Evolutionary conservation across 2,329 filamentous ascomycete genomes (phyloP).

Genomic region (Fonsecaea pugnacius): DNA sequence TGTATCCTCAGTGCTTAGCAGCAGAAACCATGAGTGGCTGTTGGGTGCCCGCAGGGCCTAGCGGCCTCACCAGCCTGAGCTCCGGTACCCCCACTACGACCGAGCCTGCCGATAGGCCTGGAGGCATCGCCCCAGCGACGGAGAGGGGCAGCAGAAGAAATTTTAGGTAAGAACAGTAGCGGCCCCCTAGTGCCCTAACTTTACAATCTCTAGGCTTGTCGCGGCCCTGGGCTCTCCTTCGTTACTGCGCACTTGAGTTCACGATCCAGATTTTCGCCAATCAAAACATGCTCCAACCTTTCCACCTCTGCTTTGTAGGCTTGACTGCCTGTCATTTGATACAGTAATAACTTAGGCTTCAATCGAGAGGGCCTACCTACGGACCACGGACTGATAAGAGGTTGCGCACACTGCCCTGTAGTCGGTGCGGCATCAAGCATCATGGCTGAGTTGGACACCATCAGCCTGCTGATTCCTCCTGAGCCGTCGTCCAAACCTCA

Average conservation of each 20-base stretch:
- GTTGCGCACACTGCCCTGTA: background rate
- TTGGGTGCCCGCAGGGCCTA: constrained; percentile 6
- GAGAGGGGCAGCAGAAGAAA: background rate
- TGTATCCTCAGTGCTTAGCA: constrained; percentile 4
- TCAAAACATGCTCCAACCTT: background rate
- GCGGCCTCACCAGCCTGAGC: background rate
- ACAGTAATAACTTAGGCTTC: background rate
- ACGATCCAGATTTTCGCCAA: background rate
- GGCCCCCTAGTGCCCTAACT: background rate
- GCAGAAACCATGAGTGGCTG: background rate
- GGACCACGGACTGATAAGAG: background rate
- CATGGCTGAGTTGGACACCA: constrained; percentile 29
- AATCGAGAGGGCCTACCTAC: background rate
- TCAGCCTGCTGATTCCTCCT: constrained; percentile 29
- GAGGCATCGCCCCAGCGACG: background rate
- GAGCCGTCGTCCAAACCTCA: constrained; percentile 15
- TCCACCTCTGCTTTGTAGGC: background rate
- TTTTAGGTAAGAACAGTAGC: background rate
- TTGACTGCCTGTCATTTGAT: background rate
- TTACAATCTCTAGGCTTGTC: background rate
- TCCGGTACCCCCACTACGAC: background rate
- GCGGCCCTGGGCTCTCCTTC: background rate
- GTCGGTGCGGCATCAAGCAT: background rate
- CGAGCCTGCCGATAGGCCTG: background rate
- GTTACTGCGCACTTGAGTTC: background rate